Conservation (phyloP, 2,329 filamentous ascomycete genomes). For the Ceratocystis cubensis region DNA sequence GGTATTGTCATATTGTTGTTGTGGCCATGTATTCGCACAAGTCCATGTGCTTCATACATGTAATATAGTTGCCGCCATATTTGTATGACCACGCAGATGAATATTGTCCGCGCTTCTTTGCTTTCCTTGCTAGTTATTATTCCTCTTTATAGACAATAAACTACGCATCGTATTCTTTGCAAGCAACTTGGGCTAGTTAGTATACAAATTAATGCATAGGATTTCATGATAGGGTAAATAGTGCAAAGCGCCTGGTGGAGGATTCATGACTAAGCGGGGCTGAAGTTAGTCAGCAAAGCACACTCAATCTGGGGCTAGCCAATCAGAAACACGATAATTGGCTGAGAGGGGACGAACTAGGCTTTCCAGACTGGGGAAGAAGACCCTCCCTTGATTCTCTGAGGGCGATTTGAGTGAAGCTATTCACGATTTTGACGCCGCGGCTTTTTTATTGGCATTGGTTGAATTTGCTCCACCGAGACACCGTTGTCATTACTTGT, state of each 20-base stretch:
- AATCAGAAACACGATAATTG: slow-evolving; percentile 4
- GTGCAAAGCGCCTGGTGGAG: not conserved
- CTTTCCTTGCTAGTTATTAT: no score
- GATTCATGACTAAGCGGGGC: not conserved
- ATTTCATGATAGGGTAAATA: not conserved
- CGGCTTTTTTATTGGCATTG: not conserved
- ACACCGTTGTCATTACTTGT: not conserved
- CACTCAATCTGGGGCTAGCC: not conserved
- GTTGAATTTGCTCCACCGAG: not conserved
- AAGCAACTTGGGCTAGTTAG: no score
- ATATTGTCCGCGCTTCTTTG: no score
- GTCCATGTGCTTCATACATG: no score
- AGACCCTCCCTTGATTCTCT: not conserved
- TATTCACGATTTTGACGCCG: slow-evolving; percentile 4
- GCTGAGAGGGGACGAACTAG: not conserved
- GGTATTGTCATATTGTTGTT: no score
- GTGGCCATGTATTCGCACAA: no score
- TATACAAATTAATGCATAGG: not conserved
- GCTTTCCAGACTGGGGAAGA: not conserved
- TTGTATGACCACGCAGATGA: no score
- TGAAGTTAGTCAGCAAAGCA: not conserved
- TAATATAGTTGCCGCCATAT: no score
- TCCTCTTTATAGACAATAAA: no score
- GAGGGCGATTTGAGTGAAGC: slow-evolving; percentile 4
- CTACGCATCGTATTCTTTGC: no score